Conservation (phyloP, 495 filamentous ascomycete species). For the Entonaema liquescens region DNA sequence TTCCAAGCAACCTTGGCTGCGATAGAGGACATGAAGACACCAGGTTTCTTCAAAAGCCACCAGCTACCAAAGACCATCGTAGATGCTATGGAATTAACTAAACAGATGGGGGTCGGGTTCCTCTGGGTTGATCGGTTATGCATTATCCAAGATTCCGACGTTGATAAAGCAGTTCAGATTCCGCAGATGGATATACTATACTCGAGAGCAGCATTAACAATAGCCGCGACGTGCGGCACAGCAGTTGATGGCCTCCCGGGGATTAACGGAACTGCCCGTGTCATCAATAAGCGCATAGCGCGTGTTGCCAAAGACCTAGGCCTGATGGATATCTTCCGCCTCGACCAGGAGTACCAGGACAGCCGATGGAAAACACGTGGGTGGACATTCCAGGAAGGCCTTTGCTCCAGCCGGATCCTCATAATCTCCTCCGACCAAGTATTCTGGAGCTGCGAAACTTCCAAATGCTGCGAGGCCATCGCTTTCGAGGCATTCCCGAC, state of each 20-base stretch:
- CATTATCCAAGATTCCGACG: conserved; percentile 44
- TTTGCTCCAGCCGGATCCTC: conserved; percentile 47
- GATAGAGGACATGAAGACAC: not conserved
- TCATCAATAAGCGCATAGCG: not conserved
- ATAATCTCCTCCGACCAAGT: conserved; percentile 45
- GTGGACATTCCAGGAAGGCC: conserved; percentile 55
- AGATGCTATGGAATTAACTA: conserved; percentile 46
- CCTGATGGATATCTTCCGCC: conserved; percentile 12
- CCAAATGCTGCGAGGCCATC: conserved; percentile 32
- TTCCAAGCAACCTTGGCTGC: conserved; percentile 11
- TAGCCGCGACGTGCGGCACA: conserved; percentile 41
- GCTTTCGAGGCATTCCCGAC: conserved; percentile 29
- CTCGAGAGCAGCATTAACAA: conserved; percentile 35
- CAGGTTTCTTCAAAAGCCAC: not conserved
- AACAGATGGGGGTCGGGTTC: conserved; percentile 42
- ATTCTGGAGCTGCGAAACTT: conserved; percentile 41
- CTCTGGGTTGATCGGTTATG: conserved; percentile 54
- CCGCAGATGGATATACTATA: conserved; percentile 46
- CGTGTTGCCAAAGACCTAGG: conserved; percentile 19
- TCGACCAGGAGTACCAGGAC: conserved; percentile 20
- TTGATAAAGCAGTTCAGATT: conserved; percentile 45
- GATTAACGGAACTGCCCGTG: conserved; percentile 11
- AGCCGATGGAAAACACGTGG: conserved; percentile 48
- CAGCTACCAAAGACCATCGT: conserved; percentile 36
- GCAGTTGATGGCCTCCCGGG: conserved; percentile 13